Percentiles rank a stretch among this genome's conserved stretches.
Evolutionary conservation across 257 asterid genomes (phyloP).

Genomic region (Osmanthus fragrans): DNA sequence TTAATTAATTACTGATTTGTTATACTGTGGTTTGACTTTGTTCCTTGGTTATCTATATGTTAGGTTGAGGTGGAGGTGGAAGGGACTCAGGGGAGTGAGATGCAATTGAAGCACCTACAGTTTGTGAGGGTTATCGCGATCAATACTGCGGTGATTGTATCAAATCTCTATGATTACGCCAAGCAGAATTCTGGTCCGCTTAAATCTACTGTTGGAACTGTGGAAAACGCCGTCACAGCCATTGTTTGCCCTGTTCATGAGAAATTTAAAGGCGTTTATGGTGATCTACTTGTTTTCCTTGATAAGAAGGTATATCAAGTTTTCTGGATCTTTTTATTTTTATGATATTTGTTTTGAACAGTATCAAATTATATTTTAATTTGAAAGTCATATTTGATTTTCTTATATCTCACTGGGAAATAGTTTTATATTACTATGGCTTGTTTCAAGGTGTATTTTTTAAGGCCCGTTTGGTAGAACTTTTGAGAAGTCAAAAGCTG

Average conservation of each 20-base stretch:
- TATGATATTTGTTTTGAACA: too few species aligned
- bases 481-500: too few species aligned
- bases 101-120: slow-evolving; percentile 56
- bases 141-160: slow-evolving; percentile 33
- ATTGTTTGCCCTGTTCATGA: slow-evolving; percentile 51
- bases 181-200: slow-evolving; percentile 56
- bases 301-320: slow-evolving; percentile 41
- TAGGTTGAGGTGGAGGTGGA: slow-evolving; percentile 53
- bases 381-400: too few species aligned
- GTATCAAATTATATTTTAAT: too few species aligned
- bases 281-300: slow-evolving; percentile 44
- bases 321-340: not conserved
- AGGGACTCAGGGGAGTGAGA: slow-evolving; percentile 29
- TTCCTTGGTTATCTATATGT: not conserved
- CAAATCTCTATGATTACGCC: slow-evolving; percentile 46
- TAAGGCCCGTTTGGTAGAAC: too few species aligned
- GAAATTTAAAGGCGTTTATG: slow-evolving; percentile 41
- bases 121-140: slow-evolving; percentile 41
- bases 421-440: too few species aligned
- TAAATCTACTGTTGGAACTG: slow-evolving; percentile 46
- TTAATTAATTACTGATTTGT: slow-evolving; percentile 1
- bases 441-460: too few species aligned
- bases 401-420: too few species aligned
- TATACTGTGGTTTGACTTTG: not conserved
- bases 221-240: slow-evolving; percentile 50